phyloP scores from a whole-genome alignment of 2,329 filamentous ascomycete genomes.

The Diaporthe sp. region DNA sequence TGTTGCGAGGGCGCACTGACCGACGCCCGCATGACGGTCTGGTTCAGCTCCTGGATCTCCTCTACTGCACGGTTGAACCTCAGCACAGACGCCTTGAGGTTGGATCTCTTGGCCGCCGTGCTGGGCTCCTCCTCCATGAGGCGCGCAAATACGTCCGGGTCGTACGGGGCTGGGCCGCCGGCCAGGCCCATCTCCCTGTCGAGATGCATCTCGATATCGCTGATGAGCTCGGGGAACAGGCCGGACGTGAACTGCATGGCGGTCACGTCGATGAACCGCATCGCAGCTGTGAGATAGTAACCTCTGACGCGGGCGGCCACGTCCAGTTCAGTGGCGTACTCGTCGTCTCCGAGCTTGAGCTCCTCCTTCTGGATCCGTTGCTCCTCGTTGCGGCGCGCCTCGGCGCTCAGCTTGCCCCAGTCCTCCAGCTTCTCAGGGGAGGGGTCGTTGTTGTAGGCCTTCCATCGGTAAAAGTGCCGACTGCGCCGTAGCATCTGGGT shows the following conservation, averaged over 20 bases:
- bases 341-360: constrained; percentile 68
- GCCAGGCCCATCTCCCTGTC: constrained; percentile 60
- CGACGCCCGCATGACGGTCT: constrained; percentile 38
- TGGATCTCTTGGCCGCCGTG: constrained; percentile 49
- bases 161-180: constrained; percentile 42
- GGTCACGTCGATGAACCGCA: constrained; percentile 73
- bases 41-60: constrained; percentile 53
- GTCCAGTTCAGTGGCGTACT: constrained; percentile 71
- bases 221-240: constrained; percentile 61
- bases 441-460: constrained; percentile 53
- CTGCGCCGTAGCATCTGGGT: constrained; percentile 60
- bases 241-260: constrained; percentile 63
- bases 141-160: constrained; percentile 46
- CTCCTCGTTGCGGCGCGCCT: constrained; percentile 62
- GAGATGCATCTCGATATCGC: constrained; percentile 58
- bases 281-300: constrained; percentile 78
- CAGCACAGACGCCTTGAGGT: constrained; percentile 51
- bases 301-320: constrained; percentile 75
- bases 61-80: constrained; percentile 53
- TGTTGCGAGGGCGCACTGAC: constrained; percentile 1
- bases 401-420: constrained; percentile 63
- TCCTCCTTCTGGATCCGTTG: constrained; percentile 58
- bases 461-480: constrained; percentile 65
- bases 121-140: constrained; percentile 56
- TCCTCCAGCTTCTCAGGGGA: constrained; percentile 50